Base-by-base conservation (phyloP, 1,139 yeast genomes). In the Hansenula anomala region DNA sequence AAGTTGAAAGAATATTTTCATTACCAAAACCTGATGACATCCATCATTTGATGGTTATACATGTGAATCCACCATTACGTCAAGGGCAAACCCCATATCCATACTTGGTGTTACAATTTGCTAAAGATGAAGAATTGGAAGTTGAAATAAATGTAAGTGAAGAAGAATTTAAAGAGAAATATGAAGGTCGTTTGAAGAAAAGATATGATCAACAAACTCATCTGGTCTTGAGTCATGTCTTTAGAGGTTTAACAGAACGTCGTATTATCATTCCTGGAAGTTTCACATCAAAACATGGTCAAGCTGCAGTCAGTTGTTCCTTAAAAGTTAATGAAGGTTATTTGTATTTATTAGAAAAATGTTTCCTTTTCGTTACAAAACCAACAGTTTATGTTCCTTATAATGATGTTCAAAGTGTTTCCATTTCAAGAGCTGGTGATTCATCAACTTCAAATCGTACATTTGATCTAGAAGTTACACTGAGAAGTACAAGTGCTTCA, bases 21-120 rank as follows among this genome's bases (percentile, higher is more conserved):
- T 72, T 92, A 48, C 98, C 98, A 28, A 89, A 89, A 58, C 90
- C 96, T 1, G 98, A 94, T 61, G 97, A 89, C 46, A 72, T 86
- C 36, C 96, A 92, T 59, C 95, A 90, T 60, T 71, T 89, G 51
- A 72, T 92, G 55, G 81, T 92, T 14, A 67, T 92, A 43, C 97
- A 94, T 56, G 83, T 94, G 32, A 97, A 92, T 53, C 98, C 98
- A 22, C 98, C 99, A 5, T 60, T 83, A 42, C 75, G 89, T 51
- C 92, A 92, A 65, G 99, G 99, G 41, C 97, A 92, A 66, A 94
- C 98, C 1, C 76, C 96, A 47, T 92, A 92, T 58, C 96, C 97
- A 35, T 94, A 88, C 61, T 68, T 92, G 58, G 94, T 89, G 11
- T 66, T 90, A 61, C 98, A 92, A 64, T 88, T 92, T 59, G 76